Evolutionary conservation across 208 protist genomes (phyloP), one percentile per base, ranked within the genome.

Genomic region (Leptomonas seymouri): DNA sequence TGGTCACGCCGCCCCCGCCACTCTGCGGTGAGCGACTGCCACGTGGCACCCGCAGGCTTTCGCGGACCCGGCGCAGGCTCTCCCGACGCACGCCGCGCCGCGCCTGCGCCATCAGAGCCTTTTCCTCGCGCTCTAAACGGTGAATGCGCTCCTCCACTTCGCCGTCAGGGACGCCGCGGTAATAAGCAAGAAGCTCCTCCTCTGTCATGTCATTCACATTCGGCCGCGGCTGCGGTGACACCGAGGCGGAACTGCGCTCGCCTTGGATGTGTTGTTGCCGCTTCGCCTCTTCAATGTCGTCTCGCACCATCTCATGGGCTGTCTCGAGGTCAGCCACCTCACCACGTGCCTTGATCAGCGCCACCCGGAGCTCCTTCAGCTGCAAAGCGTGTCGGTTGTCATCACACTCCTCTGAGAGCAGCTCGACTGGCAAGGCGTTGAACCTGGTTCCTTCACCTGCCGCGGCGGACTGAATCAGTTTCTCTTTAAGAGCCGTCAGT

Each of bases 231-330:
- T 80, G 80, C 18, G 84, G 84, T 9, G 84, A 86, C 12, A 82
- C 60, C 1, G 84, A 89, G 9, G 45, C 49, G 20, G 69, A 41
- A 18, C 45, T 20, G 15, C 62, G 59, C 25, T 12, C 42, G 18
- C 48, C 28, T n/a, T 71, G 31, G 41, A 25, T 5, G 49, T 74
- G 71, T 60, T 76, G 76, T 34, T 71, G 69, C 5, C 42, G 48
- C 53, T 36, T 76, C 49, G 76, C 74, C 65, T 70, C 58, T 50
- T 66, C 81, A 5, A 94, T 66, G 63, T 94, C 89, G 15, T 86
- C 89, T 11, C 78, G 79, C 59, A 94, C 86, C 80, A 94, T 89
- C 50, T 85, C 84, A 54, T 90, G 85, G 7, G 89, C 89, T 14
- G 76, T 62, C 63, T 80, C 85, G n/a, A 94, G 79, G 53, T 94